A percentile compares a stretch with the other conserved stretches of the same genome.
phyloP scores from a whole-genome alignment of 257 asterid species.

The Plantago ovata region DNA sequence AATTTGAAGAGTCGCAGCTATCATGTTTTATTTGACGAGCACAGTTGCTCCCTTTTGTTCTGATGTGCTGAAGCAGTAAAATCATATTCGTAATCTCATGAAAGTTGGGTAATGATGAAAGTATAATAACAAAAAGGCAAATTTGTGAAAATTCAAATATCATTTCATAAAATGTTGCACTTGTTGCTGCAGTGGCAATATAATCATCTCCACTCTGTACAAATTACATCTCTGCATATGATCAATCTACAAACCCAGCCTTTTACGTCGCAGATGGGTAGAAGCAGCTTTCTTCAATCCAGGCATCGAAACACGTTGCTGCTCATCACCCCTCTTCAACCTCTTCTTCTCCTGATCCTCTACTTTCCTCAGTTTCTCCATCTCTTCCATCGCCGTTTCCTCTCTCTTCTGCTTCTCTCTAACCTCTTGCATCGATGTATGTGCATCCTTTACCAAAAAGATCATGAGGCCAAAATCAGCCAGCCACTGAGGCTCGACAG shows the following conservation, averaged over 20 bases:
- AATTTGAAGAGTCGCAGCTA: no score
- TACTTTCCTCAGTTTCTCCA: constrained; percentile 68
- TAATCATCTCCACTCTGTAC: no score
- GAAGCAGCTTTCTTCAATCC: constrained; percentile 72
- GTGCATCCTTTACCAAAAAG: constrained; percentile 82
- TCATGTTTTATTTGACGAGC: no score
- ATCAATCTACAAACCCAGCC: constrained; percentile 51
- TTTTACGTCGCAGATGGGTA: constrained; percentile 68
- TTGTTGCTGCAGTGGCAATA: no score
- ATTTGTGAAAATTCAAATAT: no score
- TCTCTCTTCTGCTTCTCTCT: constrained; percentile 83
- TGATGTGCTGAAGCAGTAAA: no score
- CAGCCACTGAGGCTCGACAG: constrained; percentile 93
- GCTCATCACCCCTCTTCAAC: constrained; percentile 58
- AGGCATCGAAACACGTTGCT: constrained; percentile 68
- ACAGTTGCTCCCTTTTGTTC: no score
- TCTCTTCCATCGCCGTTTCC: constrained; percentile 86
- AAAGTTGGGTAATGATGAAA: no score
- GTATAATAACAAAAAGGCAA: no score
- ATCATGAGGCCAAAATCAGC: constrained; percentile 96
- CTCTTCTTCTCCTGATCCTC: constrained; percentile 65
- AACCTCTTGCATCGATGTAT: constrained; percentile 73
- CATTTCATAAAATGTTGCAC: no score
- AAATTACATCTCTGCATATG: no score
- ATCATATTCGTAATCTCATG: no score